Percentiles rank a stretch among this genome's conserved stretches.
phyloP scores from a whole-genome alignment of 108 stramenopile species.

The Cyclotella distinguenda region DNA sequence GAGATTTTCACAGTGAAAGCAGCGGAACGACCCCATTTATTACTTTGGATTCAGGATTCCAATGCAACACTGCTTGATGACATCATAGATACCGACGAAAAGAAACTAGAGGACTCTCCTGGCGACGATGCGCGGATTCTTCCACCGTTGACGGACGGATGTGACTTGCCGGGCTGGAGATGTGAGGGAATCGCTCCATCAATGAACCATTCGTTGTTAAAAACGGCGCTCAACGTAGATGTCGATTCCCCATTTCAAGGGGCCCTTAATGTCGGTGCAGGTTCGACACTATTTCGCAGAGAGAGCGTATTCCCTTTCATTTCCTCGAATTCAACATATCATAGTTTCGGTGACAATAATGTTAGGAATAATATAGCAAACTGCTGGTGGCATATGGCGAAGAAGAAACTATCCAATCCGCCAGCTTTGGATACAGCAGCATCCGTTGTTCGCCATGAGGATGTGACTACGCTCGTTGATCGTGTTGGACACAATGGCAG shows the following conservation, averaged over 20 bases:
- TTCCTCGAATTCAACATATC: neutral
- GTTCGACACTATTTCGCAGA: constrained; percentile 61
- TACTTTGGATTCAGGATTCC: constrained; percentile 39
- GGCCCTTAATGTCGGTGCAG: constrained; percentile 63
- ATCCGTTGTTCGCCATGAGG: constrained; percentile 19
- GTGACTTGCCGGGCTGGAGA: constrained; percentile 79
- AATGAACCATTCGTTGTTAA: neutral
- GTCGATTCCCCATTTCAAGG: constrained; percentile 29
- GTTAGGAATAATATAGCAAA: neutral
- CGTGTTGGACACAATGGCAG: neutral
- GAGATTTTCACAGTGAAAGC: constrained; percentile 72
- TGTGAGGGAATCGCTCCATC: constrained; percentile 37
- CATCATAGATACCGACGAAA: no score
- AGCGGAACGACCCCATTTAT: constrained; percentile 74
- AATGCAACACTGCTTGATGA: no score
- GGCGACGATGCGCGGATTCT: constrained; percentile 5
- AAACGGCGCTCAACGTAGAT: neutral
- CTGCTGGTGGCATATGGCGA: constrained; percentile 47
- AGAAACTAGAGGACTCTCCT: constrained; percentile 31
- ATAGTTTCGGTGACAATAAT: neutral
- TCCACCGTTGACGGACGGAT: constrained; percentile 72
- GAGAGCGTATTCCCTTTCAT: constrained; percentile 58
- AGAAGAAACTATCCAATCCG: constrained; percentile 12
- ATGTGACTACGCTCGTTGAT: constrained; percentile 22
- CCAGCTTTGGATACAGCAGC: constrained; percentile 20